These are phyloP conservation scores for Paramecium primaurelia DNA, from an alignment of 73 alveolate genomes.

Conservation along the genomic window DNA sequence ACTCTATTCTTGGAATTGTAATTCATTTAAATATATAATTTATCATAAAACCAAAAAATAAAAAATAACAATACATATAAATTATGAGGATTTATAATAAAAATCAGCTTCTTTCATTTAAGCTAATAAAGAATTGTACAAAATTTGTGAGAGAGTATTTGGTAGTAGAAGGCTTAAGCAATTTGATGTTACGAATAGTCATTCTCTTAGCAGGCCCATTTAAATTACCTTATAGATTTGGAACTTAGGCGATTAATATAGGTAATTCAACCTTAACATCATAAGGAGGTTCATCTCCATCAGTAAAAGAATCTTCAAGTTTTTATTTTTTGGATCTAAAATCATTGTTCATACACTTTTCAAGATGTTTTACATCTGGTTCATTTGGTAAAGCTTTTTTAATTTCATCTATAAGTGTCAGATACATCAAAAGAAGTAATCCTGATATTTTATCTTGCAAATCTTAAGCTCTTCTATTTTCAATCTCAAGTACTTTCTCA, in stretches of 20 bases:
- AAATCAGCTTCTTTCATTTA: neutral
- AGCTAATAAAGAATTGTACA: neutral
- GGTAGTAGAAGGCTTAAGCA: neutral
- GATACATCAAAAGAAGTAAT: neutral
- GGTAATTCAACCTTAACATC: neutral
- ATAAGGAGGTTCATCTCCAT: constrained; percentile 7
- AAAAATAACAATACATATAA: too few species aligned
- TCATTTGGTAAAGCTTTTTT: neutral
- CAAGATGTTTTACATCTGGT: neutral
- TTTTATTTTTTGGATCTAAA: neutral
- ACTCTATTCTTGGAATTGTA: too few species aligned
- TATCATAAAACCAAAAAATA: neutral
- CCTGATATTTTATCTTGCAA: neutral
- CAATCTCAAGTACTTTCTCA: neutral
- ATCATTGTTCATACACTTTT: constrained; percentile 20
- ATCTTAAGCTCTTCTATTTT: neutral
- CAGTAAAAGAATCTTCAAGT: neutral
- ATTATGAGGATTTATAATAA: neutral
- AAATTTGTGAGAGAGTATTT: neutral
- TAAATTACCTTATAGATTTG: neutral
- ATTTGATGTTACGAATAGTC: neutral
- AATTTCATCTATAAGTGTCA: neutral
- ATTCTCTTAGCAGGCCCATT: neutral
- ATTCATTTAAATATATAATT: too few species aligned
- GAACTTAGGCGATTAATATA: neutral